Evolutionary conservation across 2,329 filamentous ascomycete genomes (phyloP), one percentile per base, ranked within the genome.

Genomic region (Balansia obtecta): DNA sequence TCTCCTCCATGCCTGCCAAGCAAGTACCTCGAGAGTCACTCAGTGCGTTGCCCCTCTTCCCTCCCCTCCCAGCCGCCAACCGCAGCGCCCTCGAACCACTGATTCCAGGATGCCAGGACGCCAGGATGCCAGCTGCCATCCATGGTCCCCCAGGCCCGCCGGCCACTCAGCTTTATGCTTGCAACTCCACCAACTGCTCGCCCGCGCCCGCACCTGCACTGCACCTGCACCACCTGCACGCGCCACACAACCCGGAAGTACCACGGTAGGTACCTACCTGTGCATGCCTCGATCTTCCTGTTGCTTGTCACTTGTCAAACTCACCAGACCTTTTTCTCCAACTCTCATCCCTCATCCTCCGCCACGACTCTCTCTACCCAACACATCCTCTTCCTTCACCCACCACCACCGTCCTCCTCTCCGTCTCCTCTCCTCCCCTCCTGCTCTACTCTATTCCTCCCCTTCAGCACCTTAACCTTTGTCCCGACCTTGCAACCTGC

Each of bases 401-500:
- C 34, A 15, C 40, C 13, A 32, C 45, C 40, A 27, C 32, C 45
- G 30, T 46, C 41, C 50, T 40, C 33, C 40, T n/a, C 20, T 33
- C 44, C 46, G 18, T 37, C 40, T 38, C 50, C 18, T 41, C 50
- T 43, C 51, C 53, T 46, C 50, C 30, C 37, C 47, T 16, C 20
- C 41, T 27, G 9, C 46, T 42, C 39, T 38, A 37, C 44, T 37
- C 44, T 18, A 10, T 18, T 33, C 34, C 27, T n/a, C 50, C 20
- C 46, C 52, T 47, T 52, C 43, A 47, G 16, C 42, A 27, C 7
- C 39, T 50, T 38, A n/a, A 33, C 45, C 16, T 30, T 27, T 20
- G 50, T 55, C 54, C 54, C 54, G 49, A 53, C 52, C 48, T 49
- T 20, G 33, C 27, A 52, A 48, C 37, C 50, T 42, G 20, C 30